Conservation (phyloP, 345 rosid species). For the Geranium rotundifolium region DNA sequence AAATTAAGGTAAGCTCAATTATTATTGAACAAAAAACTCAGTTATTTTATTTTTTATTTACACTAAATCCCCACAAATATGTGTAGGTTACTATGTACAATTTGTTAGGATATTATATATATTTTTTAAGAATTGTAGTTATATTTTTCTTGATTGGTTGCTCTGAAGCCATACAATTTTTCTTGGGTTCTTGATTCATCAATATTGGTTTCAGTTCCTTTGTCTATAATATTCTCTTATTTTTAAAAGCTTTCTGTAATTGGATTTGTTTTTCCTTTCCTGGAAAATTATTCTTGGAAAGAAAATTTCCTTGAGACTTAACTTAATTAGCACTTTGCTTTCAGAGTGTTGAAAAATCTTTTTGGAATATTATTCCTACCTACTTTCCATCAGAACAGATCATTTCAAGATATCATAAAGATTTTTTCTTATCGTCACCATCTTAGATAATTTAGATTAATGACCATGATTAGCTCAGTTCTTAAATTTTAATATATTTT, state of each 20-base stretch:
- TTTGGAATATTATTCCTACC: conserved; percentile 22
- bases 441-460: background rate
- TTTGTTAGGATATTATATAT: too few relatives aligned
- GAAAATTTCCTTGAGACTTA: background rate
- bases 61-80: too few relatives aligned
- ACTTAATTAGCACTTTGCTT: conserved; percentile 8
- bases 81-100: too few relatives aligned
- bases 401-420: conserved; percentile 16
- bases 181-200: background rate
- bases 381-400: too few relatives aligned
- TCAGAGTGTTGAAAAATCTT: conserved; percentile 19
- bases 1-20: conserved; percentile 38
- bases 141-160: too few relatives aligned
- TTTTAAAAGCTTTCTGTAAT: too few relatives aligned
- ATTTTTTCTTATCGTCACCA: background rate
- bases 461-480: background rate
- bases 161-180: too few relatives aligned
- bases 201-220: too few relatives aligned
- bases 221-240: too few relatives aligned
- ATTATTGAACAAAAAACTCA: too few relatives aligned
- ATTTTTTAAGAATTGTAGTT: too few relatives aligned
- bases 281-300: conserved; percentile 6
- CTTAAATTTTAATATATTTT: background rate
- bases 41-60: conserved; percentile 1
- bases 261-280: too few relatives aligned